Percentiles rank a stretch among this genome's conserved stretches.
Evolutionary conservation across 768 basidiomycete genomes (phyloP).

Genomic region (Gloeopeniophorella convolvens): DNA sequence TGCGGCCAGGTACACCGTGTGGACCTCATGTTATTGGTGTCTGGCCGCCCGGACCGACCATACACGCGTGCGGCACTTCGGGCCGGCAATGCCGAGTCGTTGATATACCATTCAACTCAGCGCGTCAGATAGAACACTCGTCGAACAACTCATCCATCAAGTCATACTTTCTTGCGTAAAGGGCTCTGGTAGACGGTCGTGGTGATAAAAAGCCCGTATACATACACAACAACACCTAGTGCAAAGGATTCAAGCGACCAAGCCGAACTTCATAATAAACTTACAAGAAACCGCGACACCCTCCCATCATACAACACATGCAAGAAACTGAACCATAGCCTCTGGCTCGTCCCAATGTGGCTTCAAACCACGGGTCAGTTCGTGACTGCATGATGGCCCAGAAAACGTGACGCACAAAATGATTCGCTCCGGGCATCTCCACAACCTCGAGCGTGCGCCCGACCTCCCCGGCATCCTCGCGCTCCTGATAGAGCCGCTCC

Average conservation of each 20-base stretch:
- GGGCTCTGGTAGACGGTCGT: too few species aligned
- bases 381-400: too few species aligned
- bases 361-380: slow-evolving; percentile 3
- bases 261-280: neutral
- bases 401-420: slow-evolving; percentile 12
- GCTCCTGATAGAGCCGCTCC: slow-evolving; percentile 13
- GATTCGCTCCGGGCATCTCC: slow-evolving; percentile 18
- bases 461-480: slow-evolving; percentile 1
- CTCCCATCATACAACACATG: slow-evolving; percentile 5
- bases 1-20: too few species aligned
- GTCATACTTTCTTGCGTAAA: too few species aligned
- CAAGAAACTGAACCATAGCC: slow-evolving; percentile 12
- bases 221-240: neutral
- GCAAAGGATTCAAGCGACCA: neutral
- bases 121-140: too few species aligned
- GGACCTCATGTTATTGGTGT: too few species aligned
- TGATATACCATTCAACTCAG: too few species aligned
- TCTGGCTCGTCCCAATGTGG: slow-evolving; percentile 19
- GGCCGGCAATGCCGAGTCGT: too few species aligned
- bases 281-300: neutral
- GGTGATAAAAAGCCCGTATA: too few species aligned
- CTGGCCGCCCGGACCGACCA: too few species aligned
- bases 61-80: too few species aligned
- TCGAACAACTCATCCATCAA: too few species aligned
- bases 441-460: slow-evolving; percentile 14